Base-by-base conservation (phyloP, 2,329 filamentous ascomycete genomes). In the Exophiala viscosa region DNA sequence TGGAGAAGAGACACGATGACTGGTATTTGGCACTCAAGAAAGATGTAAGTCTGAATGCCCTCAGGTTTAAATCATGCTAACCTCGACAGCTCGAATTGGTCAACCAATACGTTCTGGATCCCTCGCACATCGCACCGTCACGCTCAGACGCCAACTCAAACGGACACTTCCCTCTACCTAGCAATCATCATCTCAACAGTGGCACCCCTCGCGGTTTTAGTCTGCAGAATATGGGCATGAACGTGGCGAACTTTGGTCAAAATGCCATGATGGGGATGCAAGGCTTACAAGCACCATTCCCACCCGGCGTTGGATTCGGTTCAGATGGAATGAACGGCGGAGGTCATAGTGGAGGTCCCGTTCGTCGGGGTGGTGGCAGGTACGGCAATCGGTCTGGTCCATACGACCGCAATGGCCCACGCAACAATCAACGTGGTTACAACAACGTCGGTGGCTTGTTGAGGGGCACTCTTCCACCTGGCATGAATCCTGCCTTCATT, bases 141-240 rank as follows among this genome's bases (percentile, higher is more conserved):
- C 83, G 92, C 52, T 93, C 91, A 14, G 90, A 99, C 73, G 88
- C 91, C 34, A 96, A 95, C 67, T 95, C 88, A 63, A 96, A 96
- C 64, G 92, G 92, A 1, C 92, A 96, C 71, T 96, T 96, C 77
- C 90, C 91, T 1, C 82, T 90, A 38, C 79, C 83, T 43, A 88
- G 87, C 63, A 83, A 85, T 15, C 88, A 92, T 63, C 60, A 64
- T 45, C 80, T 84, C 46, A 83, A 85, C 35, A 83, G 86, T 4
- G 92, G 92, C 41, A 96, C 92, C 5, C 92, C 92, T 33, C 86
- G 92, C 31, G 91, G 91, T 0, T 97, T 97, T 76, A 95, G 90
- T 65, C 76, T 97, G 23, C 80, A 87, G 50, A 88, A 85, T 64
- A 81, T 76, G 59, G 70, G 70, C 65, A 51, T 70, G 71, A 52